phyloP scores from a whole-genome alignment of 257 asterid genomes.

The Knoxia roxburghii region DNA sequence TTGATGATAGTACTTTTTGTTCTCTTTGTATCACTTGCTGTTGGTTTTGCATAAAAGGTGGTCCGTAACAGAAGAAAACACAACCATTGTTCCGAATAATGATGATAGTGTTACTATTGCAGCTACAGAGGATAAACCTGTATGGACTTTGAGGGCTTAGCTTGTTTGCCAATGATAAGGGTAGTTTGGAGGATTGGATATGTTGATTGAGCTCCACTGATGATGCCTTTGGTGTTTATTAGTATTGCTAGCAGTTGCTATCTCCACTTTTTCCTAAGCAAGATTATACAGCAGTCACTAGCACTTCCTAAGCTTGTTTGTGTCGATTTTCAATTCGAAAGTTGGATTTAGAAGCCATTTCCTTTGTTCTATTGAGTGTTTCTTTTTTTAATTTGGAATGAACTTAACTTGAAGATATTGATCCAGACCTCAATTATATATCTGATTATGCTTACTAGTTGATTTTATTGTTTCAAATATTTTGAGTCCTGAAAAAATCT shows the following conservation, averaged over 20 bases:
- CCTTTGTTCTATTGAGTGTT: not conserved
- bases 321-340: not conserved
- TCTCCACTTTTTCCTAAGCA: not conserved
- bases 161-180: not conserved
- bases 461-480: not conserved
- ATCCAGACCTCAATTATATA: not conserved
- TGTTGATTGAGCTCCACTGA: not conserved
- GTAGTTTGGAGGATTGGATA: not conserved
- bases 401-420: not conserved
- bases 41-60: not conserved
- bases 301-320: not conserved
- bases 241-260: not conserved
- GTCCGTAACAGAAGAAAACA: not conserved
- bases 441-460: not conserved
- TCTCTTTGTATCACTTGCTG: not conserved
- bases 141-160: not conserved
- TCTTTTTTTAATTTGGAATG: not conserved
- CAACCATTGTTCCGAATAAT: not conserved
- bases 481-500: constrained; percentile 7
- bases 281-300: not conserved
- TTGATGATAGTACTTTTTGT: not conserved
- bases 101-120: not conserved
- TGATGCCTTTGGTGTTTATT: not conserved
- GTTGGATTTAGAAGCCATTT: not conserved
- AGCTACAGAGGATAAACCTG: not conserved